Percentiles rank a stretch among this genome's conserved stretches.
phyloP scores from a whole-genome alignment of 371 early-diverging fungal species.

The Apophysomyces elegans region DNA sequence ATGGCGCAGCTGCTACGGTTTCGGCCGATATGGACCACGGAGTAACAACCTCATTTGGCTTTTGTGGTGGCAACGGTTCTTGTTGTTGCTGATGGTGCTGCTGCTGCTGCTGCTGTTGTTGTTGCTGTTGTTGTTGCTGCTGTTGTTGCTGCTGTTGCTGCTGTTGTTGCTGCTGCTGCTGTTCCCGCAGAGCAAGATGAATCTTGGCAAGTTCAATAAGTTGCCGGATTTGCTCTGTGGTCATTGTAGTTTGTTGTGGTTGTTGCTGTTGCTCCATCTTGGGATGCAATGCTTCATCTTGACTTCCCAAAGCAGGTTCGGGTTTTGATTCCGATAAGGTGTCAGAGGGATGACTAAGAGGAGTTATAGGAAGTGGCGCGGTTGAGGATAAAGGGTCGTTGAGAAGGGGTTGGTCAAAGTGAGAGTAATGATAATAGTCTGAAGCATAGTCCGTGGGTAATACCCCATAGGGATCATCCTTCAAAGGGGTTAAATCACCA shows the following conservation, averaged over 20 bases:
- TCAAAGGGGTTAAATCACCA: conserved; percentile 12
- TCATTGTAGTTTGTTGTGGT: conserved; percentile 24
- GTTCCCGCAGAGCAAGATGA: conserved; percentile 32
- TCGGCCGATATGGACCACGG: background rate
- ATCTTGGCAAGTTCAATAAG: conserved; percentile 50
- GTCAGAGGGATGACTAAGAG: background rate
- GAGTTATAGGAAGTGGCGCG: background rate
- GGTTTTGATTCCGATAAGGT: conserved; percentile 11
- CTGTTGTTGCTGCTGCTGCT: too few species aligned
- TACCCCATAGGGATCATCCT: conserved; percentile 18
- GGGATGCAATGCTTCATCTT: conserved; percentile 11
- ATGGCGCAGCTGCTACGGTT: background rate
- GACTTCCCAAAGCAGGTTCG: conserved; percentile 2
- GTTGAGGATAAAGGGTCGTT: conserved; percentile 7
- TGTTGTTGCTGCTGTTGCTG: conserved; percentile 14
- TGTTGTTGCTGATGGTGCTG: conserved; percentile 13
- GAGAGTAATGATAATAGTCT: conserved; percentile 18
- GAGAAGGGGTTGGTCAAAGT: conserved; percentile 13
- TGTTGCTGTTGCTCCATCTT: background rate
- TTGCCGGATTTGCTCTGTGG: conserved; percentile 50
- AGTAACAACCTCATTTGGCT: too few species aligned
- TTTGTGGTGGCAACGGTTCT: background rate
- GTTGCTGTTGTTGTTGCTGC: too few species aligned
- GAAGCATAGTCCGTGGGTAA: background rate
- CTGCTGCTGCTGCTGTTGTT: conserved; percentile 16